Conservation (phyloP, 208 protist species). For the Novymonas esmeraldas region DNA sequence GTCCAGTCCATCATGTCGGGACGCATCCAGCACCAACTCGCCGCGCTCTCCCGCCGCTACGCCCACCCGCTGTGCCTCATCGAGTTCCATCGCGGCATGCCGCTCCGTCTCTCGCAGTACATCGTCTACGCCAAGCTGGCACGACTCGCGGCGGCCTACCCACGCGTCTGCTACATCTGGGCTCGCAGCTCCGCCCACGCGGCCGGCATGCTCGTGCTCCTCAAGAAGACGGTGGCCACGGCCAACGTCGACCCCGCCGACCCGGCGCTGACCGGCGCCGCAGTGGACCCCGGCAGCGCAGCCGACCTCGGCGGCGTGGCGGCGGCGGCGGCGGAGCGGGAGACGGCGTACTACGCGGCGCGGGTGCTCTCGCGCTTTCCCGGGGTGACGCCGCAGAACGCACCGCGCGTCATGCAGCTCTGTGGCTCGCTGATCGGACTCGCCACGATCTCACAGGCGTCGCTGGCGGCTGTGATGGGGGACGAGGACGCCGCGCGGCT, state of each 20-base stretch:
- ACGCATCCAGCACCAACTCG: conserved; percentile 76
- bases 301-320: conserved; percentile 27
- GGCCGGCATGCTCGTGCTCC: conserved; percentile 61
- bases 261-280: conserved; percentile 52
- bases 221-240: conserved; percentile 64
- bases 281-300: conserved; percentile 28
- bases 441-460: conserved; percentile 60
- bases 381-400: conserved; percentile 68
- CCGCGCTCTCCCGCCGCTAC: conserved; percentile 64
- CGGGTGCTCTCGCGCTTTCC: conserved; percentile 80
- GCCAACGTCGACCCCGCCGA: conserved; percentile 67
- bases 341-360: conserved; percentile 62
- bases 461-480: conserved; percentile 58
- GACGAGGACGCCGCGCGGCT: conserved; percentile 48
- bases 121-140: conserved; percentile 65
- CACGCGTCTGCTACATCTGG: conserved; percentile 73
- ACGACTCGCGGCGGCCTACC: conserved; percentile 57
- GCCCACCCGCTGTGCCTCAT: conserved; percentile 70
- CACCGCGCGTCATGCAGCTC: conserved; percentile 61
- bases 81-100: conserved; percentile 66
- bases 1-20: conserved; percentile 71
- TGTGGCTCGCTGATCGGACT: conserved; percentile 79
- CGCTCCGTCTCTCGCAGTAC: conserved; percentile 57
- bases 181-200: conserved; percentile 75
- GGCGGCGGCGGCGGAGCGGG: conserved; percentile 32